phyloP scores from a whole-genome alignment of 768 basidiomycete species.

The Lyophyllum semitale region DNA sequence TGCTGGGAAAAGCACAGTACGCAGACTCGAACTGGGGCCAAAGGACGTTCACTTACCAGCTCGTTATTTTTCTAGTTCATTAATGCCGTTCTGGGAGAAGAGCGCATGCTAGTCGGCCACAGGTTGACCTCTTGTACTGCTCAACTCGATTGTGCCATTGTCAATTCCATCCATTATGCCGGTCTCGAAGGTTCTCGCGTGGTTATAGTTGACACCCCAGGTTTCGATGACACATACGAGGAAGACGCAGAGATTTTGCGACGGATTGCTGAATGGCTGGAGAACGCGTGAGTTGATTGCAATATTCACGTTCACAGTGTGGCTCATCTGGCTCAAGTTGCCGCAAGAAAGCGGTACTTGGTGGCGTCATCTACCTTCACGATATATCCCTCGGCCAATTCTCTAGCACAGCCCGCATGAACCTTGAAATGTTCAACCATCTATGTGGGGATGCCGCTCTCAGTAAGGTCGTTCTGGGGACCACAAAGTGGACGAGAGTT shows the following conservation, averaged over 20 bases:
- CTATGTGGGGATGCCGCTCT: background rate
- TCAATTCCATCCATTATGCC: background rate
- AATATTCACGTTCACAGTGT: background rate
- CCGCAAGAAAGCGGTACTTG: background rate
- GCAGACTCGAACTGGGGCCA: background rate
- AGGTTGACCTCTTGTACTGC: background rate
- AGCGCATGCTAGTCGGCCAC: background rate
- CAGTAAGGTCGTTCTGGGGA: background rate
- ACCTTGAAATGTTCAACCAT: constrained; percentile 3
- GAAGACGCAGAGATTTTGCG: constrained; percentile 19
- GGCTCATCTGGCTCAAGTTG: background rate
- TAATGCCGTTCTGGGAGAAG: constrained; percentile 8
- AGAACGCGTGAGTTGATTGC: background rate
- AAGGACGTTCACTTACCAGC: background rate
- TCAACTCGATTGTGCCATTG: background rate
- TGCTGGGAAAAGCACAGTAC: constrained; percentile 22
- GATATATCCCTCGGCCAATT: background rate
- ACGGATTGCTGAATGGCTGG: constrained; percentile 20
- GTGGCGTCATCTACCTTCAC: constrained; percentile 8
- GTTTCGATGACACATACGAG: constrained; percentile 21
- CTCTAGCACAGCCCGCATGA: background rate
- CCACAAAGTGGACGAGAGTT: background rate
- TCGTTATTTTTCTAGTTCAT: constrained; percentile 15
- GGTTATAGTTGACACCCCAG: constrained; percentile 23
- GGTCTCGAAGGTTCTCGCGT: constrained; percentile 1